Conservation (phyloP, 2,329 filamentous ascomycete species). For the Ilyonectria destructans region DNA sequence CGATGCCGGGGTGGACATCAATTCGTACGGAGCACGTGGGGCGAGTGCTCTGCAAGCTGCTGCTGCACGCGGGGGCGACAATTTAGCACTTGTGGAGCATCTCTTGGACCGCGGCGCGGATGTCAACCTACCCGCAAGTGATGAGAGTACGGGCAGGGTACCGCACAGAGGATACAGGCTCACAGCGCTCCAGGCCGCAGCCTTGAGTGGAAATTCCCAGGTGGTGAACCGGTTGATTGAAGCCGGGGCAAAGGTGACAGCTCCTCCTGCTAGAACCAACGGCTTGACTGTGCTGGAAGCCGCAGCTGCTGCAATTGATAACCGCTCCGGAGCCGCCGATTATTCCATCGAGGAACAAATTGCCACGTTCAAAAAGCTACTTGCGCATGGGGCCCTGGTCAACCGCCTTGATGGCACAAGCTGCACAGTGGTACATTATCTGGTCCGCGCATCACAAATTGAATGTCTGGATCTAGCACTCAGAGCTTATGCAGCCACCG, state of each 20-base stretch:
- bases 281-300: slow-evolving; percentile 3
- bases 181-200: slow-evolving; percentile 17
- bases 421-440: neutral
- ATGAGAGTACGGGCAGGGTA: neutral
- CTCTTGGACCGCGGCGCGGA: slow-evolving; percentile 7
- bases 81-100: slow-evolving; percentile 5
- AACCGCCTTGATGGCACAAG: neutral
- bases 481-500: neutral
- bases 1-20: slow-evolving; percentile 6
- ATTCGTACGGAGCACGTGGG: neutral
- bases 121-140: slow-evolving; percentile 7
- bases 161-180: neutral
- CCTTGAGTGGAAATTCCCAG: neutral
- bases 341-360: neutral
- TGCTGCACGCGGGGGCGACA: neutral
- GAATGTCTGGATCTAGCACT: slow-evolving; percentile 9
- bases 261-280: neutral
- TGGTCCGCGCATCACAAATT: neutral
- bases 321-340: no score
- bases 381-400: neutral
- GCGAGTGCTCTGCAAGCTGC: slow-evolving; percentile 11
- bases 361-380: slow-evolving; percentile 5
- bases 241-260: slow-evolving; percentile 6
- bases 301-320: neutral
- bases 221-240: slow-evolving; percentile 11